A percentile compares a stretch with the other conserved stretches of the same genome.
Conservation (phyloP, 1,284 basidiomycete species). For the Apiotrichum sp. region DNA sequence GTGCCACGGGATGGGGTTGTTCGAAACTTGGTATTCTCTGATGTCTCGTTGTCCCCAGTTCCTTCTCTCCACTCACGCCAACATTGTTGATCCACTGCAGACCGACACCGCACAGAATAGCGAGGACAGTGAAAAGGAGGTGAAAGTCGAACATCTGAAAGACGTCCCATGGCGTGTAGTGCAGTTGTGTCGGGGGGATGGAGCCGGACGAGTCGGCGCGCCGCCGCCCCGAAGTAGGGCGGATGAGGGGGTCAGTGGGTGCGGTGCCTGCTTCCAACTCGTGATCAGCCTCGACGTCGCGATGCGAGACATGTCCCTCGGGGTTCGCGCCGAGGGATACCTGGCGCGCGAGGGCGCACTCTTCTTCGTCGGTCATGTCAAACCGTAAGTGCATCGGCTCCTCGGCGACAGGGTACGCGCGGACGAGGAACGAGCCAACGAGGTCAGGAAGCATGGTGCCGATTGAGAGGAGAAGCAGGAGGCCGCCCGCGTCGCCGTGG, state of each 20-base stretch:
- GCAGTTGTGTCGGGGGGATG: slow-evolving; percentile 21
- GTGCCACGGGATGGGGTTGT: not conserved
- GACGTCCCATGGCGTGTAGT: slow-evolving; percentile 26
- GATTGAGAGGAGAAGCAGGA: slow-evolving; percentile 62
- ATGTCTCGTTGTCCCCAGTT: too few species aligned
- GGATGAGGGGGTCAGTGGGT: slow-evolving; percentile 3
- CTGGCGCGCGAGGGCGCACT: slow-evolving; percentile 9
- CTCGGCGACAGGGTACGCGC: slow-evolving; percentile 52
- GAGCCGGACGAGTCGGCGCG: slow-evolving; percentile 22
- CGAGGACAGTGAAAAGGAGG: slow-evolving; percentile 64
- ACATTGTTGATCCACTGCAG: slow-evolving; percentile 95
- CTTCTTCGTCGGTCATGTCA: slow-evolving; percentile 10
- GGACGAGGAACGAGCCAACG: slow-evolving; percentile 59
- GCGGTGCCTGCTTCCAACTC: not conserved
- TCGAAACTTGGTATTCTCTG: too few species aligned
- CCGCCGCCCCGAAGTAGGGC: not conserved
- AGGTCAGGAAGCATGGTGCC: slow-evolving; percentile 66
- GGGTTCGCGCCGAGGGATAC: slow-evolving; percentile 4
- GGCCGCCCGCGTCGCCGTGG: slow-evolving; percentile 63
- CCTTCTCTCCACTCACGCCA: slow-evolving; percentile 47
- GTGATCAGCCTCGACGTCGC: slow-evolving; percentile 44
- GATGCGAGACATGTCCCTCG: slow-evolving; percentile 9
- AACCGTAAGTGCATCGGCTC: slow-evolving; percentile 1
- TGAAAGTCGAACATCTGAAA: slow-evolving; percentile 60
- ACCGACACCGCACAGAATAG: slow-evolving; percentile 74